phyloP scores from a whole-genome alignment of 1,284 basidiomycete species.

The Trametes versicolor region DNA sequence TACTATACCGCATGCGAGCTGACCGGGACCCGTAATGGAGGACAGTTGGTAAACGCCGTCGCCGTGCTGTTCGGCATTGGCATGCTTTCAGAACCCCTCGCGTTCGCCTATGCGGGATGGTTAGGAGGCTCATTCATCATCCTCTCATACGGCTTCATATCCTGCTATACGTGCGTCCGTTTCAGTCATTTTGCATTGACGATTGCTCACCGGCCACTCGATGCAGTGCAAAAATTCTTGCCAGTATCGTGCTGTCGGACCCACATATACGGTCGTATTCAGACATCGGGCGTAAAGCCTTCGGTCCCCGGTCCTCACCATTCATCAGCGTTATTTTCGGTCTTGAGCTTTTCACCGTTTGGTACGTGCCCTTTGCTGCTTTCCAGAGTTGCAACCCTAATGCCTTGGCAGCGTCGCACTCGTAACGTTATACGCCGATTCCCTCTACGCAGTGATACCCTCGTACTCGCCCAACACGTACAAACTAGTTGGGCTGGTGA shows the following conservation, averaged over 20 bases:
- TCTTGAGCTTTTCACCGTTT: slow-evolving; percentile 84
- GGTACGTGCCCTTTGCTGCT: slow-evolving; percentile 51
- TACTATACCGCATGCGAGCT: too few species aligned
- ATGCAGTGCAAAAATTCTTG: slow-evolving; percentile 84
- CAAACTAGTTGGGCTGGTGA: slow-evolving; percentile 77
- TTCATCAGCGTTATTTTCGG: slow-evolving; percentile 84
- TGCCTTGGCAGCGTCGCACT: slow-evolving; percentile 72
- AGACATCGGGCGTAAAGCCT: slow-evolving; percentile 89
- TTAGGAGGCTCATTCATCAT: slow-evolving; percentile 79
- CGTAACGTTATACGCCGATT: slow-evolving; percentile 89
- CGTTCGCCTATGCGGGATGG: slow-evolving; percentile 92
- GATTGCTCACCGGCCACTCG: slow-evolving; percentile 2
- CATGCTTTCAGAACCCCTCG: slow-evolving; percentile 89
- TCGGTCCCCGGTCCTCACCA: slow-evolving; percentile 76
- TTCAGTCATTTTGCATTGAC: neutral
- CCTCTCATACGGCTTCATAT: slow-evolving; percentile 80
- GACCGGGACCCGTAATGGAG: too few species aligned
- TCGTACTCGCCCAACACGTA: slow-evolving; percentile 73
- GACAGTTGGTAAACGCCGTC: slow-evolving; percentile 89
- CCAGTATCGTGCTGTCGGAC: slow-evolving; percentile 78
- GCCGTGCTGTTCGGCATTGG: slow-evolving; percentile 91
- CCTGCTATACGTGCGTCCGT: slow-evolving; percentile 86
- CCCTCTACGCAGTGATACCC: slow-evolving; percentile 79
- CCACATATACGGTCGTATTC: slow-evolving; percentile 82
- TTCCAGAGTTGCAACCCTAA: slow-evolving; percentile 3